phyloP scores from a whole-genome alignment of 139 green algal genomes.

The Prasinococcaceae sp. region DNA sequence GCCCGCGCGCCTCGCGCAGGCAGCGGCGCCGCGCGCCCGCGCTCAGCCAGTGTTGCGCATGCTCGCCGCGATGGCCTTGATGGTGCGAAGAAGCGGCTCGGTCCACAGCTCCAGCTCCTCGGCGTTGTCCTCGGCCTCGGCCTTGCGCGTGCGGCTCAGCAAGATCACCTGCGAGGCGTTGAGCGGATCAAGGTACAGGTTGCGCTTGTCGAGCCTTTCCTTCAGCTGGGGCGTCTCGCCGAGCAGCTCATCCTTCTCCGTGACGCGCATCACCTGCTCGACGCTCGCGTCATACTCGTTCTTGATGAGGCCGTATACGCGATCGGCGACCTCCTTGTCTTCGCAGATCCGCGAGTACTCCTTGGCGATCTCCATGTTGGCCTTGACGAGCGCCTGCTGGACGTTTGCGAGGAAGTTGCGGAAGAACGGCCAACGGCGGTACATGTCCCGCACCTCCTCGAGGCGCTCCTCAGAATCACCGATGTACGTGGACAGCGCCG shows the following conservation, averaged over 20 bases:
- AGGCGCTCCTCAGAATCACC: not conserved
- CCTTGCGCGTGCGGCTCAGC: slow-evolving; percentile 1
- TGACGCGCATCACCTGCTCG: slow-evolving; percentile 11
- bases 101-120: slow-evolving; percentile 9
- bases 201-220: slow-evolving; percentile 63
- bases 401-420: slow-evolving; percentile 13
- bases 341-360: slow-evolving; percentile 32
- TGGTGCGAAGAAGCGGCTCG: slow-evolving; percentile 56
- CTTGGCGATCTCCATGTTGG: slow-evolving; percentile 59
- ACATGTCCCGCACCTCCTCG: slow-evolving; percentile 62
- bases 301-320: slow-evolving; percentile 13
- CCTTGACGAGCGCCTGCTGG: slow-evolving; percentile 92
- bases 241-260: slow-evolving; percentile 2
- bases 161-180: slow-evolving; percentile 65
- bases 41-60: slow-evolving; percentile 87
- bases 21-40: too few species aligned
- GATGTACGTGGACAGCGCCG: slow-evolving; percentile 4
- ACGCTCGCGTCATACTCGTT: slow-evolving; percentile 10
- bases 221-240: slow-evolving; percentile 53
- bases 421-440: slow-evolving; percentile 86
- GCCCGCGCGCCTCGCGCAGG: too few species aligned
- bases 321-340: not conserved
- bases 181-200: slow-evolving; percentile 81
- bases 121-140: not conserved
- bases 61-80: slow-evolving; percentile 88